phyloP scores from a whole-genome alignment of 495 filamentous ascomycete genomes.

The Xanthoparmelia taractica region DNA sequence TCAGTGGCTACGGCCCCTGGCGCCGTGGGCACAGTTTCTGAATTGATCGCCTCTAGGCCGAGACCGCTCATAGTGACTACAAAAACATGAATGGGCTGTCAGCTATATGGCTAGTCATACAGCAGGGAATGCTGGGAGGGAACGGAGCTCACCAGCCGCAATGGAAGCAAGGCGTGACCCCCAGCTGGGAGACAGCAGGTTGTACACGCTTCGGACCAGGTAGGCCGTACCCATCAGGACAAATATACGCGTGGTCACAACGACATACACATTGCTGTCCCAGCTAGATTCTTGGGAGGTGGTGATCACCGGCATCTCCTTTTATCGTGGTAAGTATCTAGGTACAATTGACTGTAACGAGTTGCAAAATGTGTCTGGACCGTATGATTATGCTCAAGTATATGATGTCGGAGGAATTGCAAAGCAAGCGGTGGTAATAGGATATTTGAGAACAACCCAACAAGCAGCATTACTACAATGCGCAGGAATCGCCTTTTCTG shows the following conservation, averaged over 20 bases:
- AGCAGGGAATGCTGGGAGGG: background rate
- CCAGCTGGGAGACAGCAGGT: background rate
- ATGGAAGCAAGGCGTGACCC: background rate
- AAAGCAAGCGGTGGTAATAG: too few relatives aligned
- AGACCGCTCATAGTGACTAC: background rate
- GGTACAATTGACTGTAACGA: too few relatives aligned
- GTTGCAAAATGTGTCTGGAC: too few relatives aligned
- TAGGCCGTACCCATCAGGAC: background rate
- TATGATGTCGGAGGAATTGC: too few relatives aligned
- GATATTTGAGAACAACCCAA: too few relatives aligned
- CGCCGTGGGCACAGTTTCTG: background rate
- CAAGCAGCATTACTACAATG: too few relatives aligned
- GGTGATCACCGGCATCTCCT: background rate
- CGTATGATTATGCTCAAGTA: too few relatives aligned
- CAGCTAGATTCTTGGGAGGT: background rate
- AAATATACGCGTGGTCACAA: background rate
- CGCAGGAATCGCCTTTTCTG: too few relatives aligned
- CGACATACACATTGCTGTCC: background rate
- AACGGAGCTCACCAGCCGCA: background rate
- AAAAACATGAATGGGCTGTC: background rate
- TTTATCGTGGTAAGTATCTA: too few relatives aligned
- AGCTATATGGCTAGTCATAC: background rate
- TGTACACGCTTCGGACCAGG: background rate
- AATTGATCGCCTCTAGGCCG: background rate
- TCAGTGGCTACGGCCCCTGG: background rate